Conservation (phyloP, 2,329 filamentous ascomycete species). For the Sphaerulina vaccinii region DNA sequence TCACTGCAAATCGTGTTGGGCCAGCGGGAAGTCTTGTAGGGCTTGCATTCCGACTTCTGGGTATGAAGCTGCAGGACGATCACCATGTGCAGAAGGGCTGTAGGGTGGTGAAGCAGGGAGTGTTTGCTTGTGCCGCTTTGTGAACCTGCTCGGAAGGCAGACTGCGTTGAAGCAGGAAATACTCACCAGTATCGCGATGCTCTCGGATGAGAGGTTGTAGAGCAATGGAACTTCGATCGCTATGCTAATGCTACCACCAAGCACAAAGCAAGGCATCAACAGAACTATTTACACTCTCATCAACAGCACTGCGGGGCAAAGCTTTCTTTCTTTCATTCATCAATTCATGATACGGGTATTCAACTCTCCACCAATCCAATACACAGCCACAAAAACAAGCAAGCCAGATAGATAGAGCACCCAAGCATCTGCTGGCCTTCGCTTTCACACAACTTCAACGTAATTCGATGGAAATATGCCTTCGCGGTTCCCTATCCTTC, state of each 20-base stretch:
- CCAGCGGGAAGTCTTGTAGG: too few species aligned
- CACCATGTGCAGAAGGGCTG: too few species aligned
- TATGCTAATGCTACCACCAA: neutral
- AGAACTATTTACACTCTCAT: neutral
- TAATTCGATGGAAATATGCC: constrained; percentile 71
- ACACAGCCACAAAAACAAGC: neutral
- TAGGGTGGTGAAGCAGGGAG: too few species aligned
- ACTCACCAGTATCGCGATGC: too few species aligned
- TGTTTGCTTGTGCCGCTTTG: too few species aligned
- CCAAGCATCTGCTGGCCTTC: neutral
- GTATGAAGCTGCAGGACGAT: too few species aligned
- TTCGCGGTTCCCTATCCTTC: constrained; percentile 76
- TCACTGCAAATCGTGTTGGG: too few species aligned
- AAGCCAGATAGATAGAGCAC: neutral
- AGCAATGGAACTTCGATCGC: too few species aligned
- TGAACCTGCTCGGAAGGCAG: too few species aligned
- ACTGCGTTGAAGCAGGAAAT: too few species aligned
- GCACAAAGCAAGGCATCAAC: neutral
- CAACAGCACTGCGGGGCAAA: neutral
- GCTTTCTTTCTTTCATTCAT: neutral
- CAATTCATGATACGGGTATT: neutral
- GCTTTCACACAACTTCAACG: constrained; percentile 30
- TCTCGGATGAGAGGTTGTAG: too few species aligned
- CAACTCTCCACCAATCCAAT: neutral
- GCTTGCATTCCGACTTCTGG: too few species aligned